Evolutionary conservation across 306 rosid species (phyloP).

Genomic region (Casuarina equisetifolia): DNA sequence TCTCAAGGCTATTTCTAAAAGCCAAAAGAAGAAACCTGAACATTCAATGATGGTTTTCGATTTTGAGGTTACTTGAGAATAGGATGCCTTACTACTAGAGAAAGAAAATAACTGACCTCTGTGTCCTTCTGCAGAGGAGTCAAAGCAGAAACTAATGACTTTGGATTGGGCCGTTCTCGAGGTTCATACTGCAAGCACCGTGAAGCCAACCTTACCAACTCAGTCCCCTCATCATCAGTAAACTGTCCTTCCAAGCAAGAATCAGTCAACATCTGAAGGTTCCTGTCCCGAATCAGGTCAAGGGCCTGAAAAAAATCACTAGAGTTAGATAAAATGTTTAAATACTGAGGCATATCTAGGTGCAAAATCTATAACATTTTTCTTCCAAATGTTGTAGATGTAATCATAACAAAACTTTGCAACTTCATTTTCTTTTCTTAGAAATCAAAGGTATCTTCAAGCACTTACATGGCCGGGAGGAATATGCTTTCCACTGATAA

Average conservation of each 20-base stretch:
- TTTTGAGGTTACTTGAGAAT: neutral
- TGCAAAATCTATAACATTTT: constrained; percentile 1
- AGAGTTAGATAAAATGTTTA: constrained; percentile 13
- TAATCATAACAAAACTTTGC: neutral
- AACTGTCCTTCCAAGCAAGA: constrained; percentile 83
- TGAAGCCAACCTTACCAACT: constrained; percentile 68
- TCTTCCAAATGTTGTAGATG: neutral
- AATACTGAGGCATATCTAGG: constrained; percentile 15
- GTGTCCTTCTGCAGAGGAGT: constrained; percentile 76
- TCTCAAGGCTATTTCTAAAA: neutral
- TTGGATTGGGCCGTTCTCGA: constrained; percentile 73
- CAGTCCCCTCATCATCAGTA: constrained; percentile 74
- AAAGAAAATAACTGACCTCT: constrained; percentile 50
- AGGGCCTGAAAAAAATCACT: constrained; percentile 58
- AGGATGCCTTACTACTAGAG: constrained; percentile 5
- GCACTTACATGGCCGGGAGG: constrained; percentile 83
- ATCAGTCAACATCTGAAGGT: constrained; percentile 82
- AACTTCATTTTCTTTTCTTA: neutral
- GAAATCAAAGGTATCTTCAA: constrained; percentile 1
- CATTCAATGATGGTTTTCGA: constrained; percentile 2
- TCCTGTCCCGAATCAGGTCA: constrained; percentile 73
- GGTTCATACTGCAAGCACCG: constrained; percentile 80
- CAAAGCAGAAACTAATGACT: constrained; percentile 69
- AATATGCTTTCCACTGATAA: constrained; percentile 80
- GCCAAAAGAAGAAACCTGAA: constrained; percentile 5